These are phyloP conservation scores for Jasminum sambac DNA, from an alignment of 257 asterid species.

Conservation along the genomic window DNA sequence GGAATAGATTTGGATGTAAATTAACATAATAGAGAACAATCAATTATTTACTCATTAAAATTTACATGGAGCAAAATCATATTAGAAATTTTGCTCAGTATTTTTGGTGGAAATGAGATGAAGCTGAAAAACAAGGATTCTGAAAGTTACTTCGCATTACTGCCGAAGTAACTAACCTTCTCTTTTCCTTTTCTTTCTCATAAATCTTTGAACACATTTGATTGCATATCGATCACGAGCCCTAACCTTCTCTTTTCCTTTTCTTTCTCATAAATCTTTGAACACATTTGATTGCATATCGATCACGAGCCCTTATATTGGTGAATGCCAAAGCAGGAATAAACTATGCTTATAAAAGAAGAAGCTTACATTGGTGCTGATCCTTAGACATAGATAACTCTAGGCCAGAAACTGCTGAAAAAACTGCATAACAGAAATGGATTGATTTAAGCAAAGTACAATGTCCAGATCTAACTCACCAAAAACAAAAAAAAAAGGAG, in stretches of 20 bases:
- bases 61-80: not conserved
- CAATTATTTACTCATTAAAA: not conserved
- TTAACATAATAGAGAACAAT: not conserved
- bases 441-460: not conserved
- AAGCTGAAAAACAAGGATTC: too few species aligned
- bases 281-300: not conserved
- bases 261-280: not conserved
- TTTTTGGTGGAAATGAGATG: too few species aligned
- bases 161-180: too few species aligned
- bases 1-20: slow-evolving; percentile 16
- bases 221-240: not conserved
- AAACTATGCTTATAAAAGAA: slow-evolving; percentile 4
- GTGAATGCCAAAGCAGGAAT: not conserved
- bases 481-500: slow-evolving; percentile 3
- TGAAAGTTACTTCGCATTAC: too few species aligned
- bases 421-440: slow-evolving; percentile 47
- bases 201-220: not conserved
- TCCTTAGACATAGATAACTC: slow-evolving; percentile 96
- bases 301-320: slow-evolving; percentile 3
- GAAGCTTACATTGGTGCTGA: slow-evolving; percentile 83
- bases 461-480: slow-evolving; percentile 9
- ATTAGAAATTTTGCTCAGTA: not conserved
- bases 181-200: not conserved
- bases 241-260: not conserved
- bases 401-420: slow-evolving; percentile 97